Base-by-base conservation (phyloP, 345 rosid genomes). In the Psidium friedrichsthalianum region DNA sequence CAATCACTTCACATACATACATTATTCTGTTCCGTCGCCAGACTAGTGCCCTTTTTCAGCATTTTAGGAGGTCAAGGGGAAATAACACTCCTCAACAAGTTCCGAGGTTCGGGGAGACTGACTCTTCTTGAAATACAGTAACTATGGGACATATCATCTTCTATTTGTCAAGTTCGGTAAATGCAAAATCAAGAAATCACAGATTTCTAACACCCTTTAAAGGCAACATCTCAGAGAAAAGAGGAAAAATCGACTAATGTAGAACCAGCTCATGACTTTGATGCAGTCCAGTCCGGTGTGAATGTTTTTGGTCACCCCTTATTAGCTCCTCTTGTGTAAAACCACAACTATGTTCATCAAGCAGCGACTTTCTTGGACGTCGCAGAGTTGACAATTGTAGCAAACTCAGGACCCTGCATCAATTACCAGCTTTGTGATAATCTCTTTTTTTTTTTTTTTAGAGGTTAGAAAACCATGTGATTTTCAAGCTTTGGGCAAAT, bases 331-430 rank as follows among this genome's bases (percentile, higher is more conserved):
- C 85, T 83, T 69, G 82, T 87, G 24, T 40, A 82, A 49, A 58
- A 57, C 56, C 51, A 32, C 42, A 69, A 57, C 54, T 15, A 86
- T 51, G 32, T 21, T 24, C 25, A 90, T 96, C 89, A 97, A 74
- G 96, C 99, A 82, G 95, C 92, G 86, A 95, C 98, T 92, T 94
- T 97, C 94, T 96, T 96, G 20, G 94, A 90, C 81, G 94, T 95
- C 87, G 92, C 96, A 21, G 98, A 96, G 91, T 97, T 97, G 93
- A 96, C 89, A 85, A 97, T 97, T 88, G 95, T 91, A 16, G 99
- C 98, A 88, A 97, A 97, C 91, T 97, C 98, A 1, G 97, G 95
- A 56, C 99, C 99, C 99, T 97, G 93, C 90, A 87, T 59, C 81
- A n/a, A 69, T 69, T 22, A 69, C 47, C 47, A 18, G 78, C 24